Evolutionary conservation across 495 filamentous ascomycete genomes (phyloP).

Genomic region (Neurospora tetrasperma): DNA sequence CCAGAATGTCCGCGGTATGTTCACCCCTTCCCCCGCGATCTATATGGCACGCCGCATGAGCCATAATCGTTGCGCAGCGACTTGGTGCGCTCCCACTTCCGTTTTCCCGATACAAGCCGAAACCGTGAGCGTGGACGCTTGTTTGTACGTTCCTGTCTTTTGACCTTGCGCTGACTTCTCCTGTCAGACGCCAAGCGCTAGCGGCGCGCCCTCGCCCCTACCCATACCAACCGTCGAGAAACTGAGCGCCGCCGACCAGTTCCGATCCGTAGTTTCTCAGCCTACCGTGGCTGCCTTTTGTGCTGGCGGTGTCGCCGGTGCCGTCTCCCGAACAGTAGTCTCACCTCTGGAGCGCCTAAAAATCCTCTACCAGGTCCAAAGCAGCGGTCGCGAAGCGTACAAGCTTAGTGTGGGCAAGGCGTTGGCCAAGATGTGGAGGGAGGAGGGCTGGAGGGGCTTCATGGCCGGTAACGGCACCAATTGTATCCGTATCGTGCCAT

Average conservation of each 20-base stretch:
- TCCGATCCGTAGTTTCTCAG: slow-evolving; percentile 50
- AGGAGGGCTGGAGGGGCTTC: slow-evolving; percentile 92
- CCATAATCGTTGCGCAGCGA: neutral
- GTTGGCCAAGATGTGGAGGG: slow-evolving; percentile 85
- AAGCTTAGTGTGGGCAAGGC: slow-evolving; percentile 82
- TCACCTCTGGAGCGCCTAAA: slow-evolving; percentile 92
- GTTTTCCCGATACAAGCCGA: neutral
- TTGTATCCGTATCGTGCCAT: slow-evolving; percentile 95
- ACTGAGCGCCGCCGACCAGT: slow-evolving; percentile 11
- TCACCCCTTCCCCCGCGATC: neutral
- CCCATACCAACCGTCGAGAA: slow-evolving; percentile 6
- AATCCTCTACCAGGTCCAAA: slow-evolving; percentile 95
- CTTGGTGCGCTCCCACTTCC: neutral
- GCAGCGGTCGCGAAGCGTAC: slow-evolving; percentile 81
- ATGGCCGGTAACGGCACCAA: slow-evolving; percentile 98
- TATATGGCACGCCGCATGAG: neutral
- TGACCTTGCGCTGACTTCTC: neutral
- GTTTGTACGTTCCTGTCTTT: neutral
- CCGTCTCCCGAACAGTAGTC: slow-evolving; percentile 94
- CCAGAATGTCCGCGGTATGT: slow-evolving; percentile 28
- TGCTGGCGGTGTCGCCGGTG: slow-evolving; percentile 91
- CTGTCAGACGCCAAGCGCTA: slow-evolving; percentile 18
- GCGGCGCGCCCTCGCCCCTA: neutral
- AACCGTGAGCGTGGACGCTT: neutral
- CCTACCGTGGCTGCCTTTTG: slow-evolving; percentile 86